A percentile compares a stretch with the other conserved stretches of the same genome.
phyloP scores from a whole-genome alignment of 352 stramenopile species.

The Pythium rishiriense region DNA sequence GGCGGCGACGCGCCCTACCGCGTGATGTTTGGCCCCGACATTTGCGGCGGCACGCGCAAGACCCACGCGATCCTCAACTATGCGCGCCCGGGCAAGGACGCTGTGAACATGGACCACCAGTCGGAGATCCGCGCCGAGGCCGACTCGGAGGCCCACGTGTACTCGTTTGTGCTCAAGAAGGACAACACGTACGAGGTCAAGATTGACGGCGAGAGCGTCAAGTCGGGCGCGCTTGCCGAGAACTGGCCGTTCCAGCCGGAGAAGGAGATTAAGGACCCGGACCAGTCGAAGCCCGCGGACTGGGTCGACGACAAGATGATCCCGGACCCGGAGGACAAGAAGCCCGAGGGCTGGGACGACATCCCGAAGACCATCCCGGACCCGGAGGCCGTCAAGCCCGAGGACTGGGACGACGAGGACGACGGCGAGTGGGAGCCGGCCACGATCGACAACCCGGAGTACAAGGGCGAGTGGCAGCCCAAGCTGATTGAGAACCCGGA shows the following conservation, averaged over 20 bases:
- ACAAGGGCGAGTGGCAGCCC: slow-evolving; percentile 98
- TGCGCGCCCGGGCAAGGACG: slow-evolving; percentile 93
- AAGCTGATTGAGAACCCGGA: slow-evolving; percentile 98
- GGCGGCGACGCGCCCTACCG: slow-evolving; percentile 94
- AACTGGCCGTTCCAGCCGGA: slow-evolving; percentile 96
- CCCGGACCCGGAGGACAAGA: slow-evolving; percentile 92
- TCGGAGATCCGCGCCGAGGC: slow-evolving; percentile 75
- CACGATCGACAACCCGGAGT: slow-evolving; percentile 96
- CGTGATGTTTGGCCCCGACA: slow-evolving; percentile 99
- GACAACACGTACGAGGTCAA: slow-evolving; percentile 98
- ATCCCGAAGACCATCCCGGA: slow-evolving; percentile 96
- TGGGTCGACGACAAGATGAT: slow-evolving; percentile 97
- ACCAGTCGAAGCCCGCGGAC: slow-evolving; percentile 95
- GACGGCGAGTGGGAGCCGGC: slow-evolving; percentile 98
- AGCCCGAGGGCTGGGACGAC: slow-evolving; percentile 97
- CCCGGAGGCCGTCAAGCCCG: slow-evolving; percentile 95
- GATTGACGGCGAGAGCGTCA: slow-evolving; percentile 96
- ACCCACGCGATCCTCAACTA: slow-evolving; percentile 99
- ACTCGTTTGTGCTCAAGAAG: slow-evolving; percentile 96
- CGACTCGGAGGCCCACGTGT: slow-evolving; percentile 94
- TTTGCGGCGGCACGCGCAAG: slow-evolving; percentile 96
- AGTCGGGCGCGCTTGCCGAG: slow-evolving; percentile 90
- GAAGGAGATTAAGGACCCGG: slow-evolving; percentile 97
- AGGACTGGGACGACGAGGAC: slow-evolving; percentile 99
- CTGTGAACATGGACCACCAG: slow-evolving; percentile 91